Evolutionary conservation across 2,329 filamentous ascomycete species (phyloP), one percentile per base, ranked within the genome.

Genomic region (Penicillium hordei): DNA sequence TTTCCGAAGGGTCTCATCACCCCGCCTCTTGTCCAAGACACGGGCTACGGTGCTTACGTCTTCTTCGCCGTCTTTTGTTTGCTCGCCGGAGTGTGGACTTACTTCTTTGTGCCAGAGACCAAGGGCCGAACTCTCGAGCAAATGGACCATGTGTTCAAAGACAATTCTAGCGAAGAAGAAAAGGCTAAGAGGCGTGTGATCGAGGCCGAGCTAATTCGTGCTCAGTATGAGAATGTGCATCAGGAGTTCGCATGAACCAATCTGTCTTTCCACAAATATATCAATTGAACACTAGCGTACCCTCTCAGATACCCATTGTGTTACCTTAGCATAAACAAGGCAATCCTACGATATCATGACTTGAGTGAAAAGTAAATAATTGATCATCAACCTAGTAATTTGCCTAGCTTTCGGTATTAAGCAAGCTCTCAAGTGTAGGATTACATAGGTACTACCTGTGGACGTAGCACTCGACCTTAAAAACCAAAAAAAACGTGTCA

Each of bases 11-110:
- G 88, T 36, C 81, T 89, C 65, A 82, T 89, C 29, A 88, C 86
- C 0, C 87, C 87, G 0, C 81, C 86, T 1, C 80, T 89, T 36
- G 82, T 89, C 23, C 74, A 83, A 58, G 82, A 83, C 52, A 86
- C 78, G 0, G 78, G 78, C 1, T 81, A 74, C 61, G 80, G 80
- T 4, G 70, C 75, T 4, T 87, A 86, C 64, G 74, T 85, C 45
- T 87, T 88, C 75, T 88, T 87, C 60, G 83, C 80, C 0, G 74
- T 78, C 2, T 84, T 84, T 60, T 82, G 80, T 59, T 65, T 81
- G 1, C 68, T 84, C 5, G 78, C 80, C 0, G 70, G 79, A 8
- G 57, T 80, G 6, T 86, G 82, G 79, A 80, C 81, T 0, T 83
- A 71, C 71, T 70, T 80, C 54, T 82, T 82, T 58, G 79, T 85